These are phyloP conservation scores for Coemansia sp. DNA, from an alignment of 192 early-diverging fungal species.

Conservation along the genomic window DNA sequence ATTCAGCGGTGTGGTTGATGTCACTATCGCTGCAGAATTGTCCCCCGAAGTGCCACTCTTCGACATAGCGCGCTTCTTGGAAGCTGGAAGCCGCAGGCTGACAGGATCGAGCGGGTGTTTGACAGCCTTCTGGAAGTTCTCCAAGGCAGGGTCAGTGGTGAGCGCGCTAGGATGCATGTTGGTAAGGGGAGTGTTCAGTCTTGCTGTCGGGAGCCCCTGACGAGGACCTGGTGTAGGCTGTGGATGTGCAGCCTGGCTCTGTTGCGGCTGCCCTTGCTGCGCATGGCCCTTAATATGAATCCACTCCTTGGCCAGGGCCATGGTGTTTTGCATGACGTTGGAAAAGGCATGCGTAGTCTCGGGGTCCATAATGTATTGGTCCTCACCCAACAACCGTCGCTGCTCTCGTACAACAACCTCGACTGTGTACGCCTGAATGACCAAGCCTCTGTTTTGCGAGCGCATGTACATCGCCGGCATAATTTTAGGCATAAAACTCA, in stretches of 20 bases:
- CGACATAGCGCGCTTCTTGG: constrained; percentile 37
- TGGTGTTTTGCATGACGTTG: constrained; percentile 9
- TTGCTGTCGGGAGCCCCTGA: background rate
- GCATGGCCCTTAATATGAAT: constrained; percentile 16
- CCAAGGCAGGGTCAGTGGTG: constrained; percentile 43
- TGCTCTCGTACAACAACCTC: constrained; percentile 34
- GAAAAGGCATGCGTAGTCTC: background rate
- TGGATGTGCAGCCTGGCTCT: background rate
- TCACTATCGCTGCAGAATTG: background rate
- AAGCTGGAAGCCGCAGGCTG: constrained; percentile 39
- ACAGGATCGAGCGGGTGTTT: constrained; percentile 49
- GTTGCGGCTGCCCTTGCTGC: constrained; percentile 4
- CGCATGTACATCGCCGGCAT: constrained; percentile 35
- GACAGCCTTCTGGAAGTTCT: constrained; percentile 47
- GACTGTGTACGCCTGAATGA: constrained; percentile 18
- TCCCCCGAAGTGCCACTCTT: constrained; percentile 3
- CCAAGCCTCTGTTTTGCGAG: constrained; percentile 12
- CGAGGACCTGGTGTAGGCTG: background rate
- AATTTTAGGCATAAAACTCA: constrained; percentile 11
- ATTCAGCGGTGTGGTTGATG: background rate
- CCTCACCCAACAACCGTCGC: constrained; percentile 31
- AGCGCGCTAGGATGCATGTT: constrained; percentile 48
- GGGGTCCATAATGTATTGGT: constrained; percentile 38
- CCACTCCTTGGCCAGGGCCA: constrained; percentile 42
- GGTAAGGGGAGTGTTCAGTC: constrained; percentile 32